A percentile compares a stretch with the other conserved stretches of the same genome.
Evolutionary conservation across 2,329 filamentous ascomycete species (phyloP).

Genomic region (Elsinoe arachidis): DNA sequence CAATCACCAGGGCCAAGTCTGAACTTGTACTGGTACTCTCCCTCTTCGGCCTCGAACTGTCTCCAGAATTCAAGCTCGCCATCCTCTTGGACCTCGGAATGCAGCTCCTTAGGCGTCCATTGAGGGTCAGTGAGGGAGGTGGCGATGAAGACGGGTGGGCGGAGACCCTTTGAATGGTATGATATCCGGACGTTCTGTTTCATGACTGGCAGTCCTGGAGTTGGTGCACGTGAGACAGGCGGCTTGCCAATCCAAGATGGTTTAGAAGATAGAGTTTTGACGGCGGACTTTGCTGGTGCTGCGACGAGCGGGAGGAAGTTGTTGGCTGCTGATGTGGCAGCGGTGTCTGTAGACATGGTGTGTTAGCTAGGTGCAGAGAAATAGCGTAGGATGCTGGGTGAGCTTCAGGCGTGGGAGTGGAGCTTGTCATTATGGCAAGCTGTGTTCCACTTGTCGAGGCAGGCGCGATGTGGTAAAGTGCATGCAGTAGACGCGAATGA

Average conservation of each 20-base stretch:
- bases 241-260: slow-evolving; percentile 17
- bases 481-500: not conserved
- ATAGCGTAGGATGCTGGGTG: not conserved
- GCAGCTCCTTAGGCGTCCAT: slow-evolving; percentile 63
- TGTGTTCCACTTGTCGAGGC: not conserved
- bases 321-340: not conserved
- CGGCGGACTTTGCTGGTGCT: not conserved
- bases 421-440: not conserved
- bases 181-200: slow-evolving; percentile 46
- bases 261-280: slow-evolving; percentile 4
- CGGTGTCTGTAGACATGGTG: slow-evolving; percentile 1
- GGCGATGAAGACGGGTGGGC: slow-evolving; percentile 61
- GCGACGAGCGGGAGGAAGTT: slow-evolving; percentile 11
- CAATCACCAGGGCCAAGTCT: slow-evolving; percentile 57
- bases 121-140: slow-evolving; percentile 58
- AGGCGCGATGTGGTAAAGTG: not conserved
- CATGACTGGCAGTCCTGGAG: slow-evolving; percentile 19
- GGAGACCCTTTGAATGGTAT: slow-evolving; percentile 51
- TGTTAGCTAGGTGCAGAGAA: not conserved
- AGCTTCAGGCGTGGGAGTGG: not conserved
- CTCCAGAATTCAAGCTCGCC: slow-evolving; percentile 51
- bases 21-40: slow-evolving; percentile 67
- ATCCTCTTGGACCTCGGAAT: slow-evolving; percentile 35
- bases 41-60: slow-evolving; percentile 46
- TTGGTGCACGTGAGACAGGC: not conserved